Evolutionary conservation across 768 basidiomycete genomes (phyloP).

Genomic region (Sporobolomyces pararoseus): DNA sequence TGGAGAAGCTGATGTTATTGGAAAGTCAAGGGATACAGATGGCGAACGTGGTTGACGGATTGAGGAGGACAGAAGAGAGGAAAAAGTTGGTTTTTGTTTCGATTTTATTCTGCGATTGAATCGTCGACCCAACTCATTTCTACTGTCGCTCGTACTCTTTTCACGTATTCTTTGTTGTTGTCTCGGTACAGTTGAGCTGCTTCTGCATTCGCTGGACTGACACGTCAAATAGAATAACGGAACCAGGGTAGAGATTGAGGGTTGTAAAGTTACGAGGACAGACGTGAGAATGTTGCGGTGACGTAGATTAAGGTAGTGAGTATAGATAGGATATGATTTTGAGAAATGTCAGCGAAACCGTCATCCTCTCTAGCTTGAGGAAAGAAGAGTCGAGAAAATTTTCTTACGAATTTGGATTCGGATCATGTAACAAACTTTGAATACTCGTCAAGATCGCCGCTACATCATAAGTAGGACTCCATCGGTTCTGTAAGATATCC

Average conservation of each 20-base stretch:
- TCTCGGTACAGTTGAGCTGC: slow-evolving; percentile 94
- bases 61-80: no score
- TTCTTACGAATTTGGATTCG: slow-evolving; percentile 74
- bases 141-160: slow-evolving; percentile 85
- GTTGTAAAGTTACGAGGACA: no score
- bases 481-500: slow-evolving; percentile 96
- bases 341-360: no score
- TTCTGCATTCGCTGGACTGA: slow-evolving; percentile 93
- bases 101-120: neutral
- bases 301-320: no score
- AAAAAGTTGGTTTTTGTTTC: neutral
- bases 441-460: slow-evolving; percentile 96
- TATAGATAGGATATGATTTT: no score
- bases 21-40: neutral
- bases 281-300: no score
- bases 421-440: slow-evolving; percentile 91
- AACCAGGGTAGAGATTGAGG: no score
- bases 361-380: no score
- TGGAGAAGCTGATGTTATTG: no score
- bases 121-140: slow-evolving; percentile 89
- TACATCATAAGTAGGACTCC: slow-evolving; percentile 98
- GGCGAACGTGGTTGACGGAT: neutral
- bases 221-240: no score
- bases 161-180: slow-evolving; percentile 97
- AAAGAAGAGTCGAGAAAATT: no score